Base-by-base conservation (phyloP, 163 green algal species). In the Trebouxia gelatinosa region DNA sequence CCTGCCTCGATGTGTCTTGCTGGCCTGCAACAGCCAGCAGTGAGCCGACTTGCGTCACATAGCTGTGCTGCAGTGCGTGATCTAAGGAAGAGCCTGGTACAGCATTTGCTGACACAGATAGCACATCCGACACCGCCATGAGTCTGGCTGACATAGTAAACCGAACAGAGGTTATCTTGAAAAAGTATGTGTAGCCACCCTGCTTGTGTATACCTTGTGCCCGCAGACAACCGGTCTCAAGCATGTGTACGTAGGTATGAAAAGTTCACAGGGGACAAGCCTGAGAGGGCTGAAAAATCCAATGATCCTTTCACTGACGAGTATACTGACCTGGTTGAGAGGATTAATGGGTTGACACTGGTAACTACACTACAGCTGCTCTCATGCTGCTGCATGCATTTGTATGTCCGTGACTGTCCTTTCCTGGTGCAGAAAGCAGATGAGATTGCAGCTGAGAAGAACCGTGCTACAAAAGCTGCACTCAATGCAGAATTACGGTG, bases 401-500 rank as follows among this genome's bases (percentile, higher is more conserved):
- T 54, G 13, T 54, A 13, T 54, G 43, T 23, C 43, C 9, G 9
- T 13, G 43, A 54, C 11, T 54, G 43, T 54, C 43, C 4, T 32
- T 48, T 31, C 2, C 3, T 23, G 19, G 0, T 75, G 68, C 87
- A 92, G 87, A 87, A 87, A 83, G 70, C 81, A 43, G 83, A 91
- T 29, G 82, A 82, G 31, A 86, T 82, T 23, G 67, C 72, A 3
- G 28, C 70, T 43, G 85, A 92, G 78, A 89, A 90, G 58, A 92
- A 91, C 72, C 75, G 88, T 5, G 88, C 88, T 3, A 68, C 84
- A 2, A 83, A 83, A 59, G 87, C 87, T 21, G 81, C 85, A 13
- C 70, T 89, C 64, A 90, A 91, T 74, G 87, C 87, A 21, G 86
- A 92, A 70, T 32, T 91, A 37, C 81, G 87, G 82, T 82, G 65